Base-by-base conservation (phyloP, 106 monocot genomes). In the Chionographis japonica region DNA sequence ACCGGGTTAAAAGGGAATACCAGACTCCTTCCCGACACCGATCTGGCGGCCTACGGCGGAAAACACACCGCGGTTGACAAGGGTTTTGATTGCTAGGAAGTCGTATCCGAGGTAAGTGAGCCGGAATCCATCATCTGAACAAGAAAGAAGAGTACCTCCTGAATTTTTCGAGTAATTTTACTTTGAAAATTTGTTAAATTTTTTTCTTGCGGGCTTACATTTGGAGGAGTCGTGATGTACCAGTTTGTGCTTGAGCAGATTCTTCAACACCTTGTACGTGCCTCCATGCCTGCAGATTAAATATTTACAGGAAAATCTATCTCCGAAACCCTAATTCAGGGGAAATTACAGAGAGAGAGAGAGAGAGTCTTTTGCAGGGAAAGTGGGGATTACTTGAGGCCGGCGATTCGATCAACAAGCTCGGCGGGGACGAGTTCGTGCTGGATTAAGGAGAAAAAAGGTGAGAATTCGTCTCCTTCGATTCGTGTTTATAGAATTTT, bases 21-120 rank as follows among this genome's bases (percentile, higher is more conserved):
- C 98, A 53, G 98, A 99, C 61, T 99, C 98, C 73, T 99, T 99
- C 66, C 98, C 98, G 10, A 99, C 98, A 54, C 98, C 98, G 54
- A 99, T 99, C 56, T 99, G 98, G 12, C 98, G 87, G 8, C 98
- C 98, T 42, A 99, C 98, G 0, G 85, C 66, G 2, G 72, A 59
- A 68, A 99, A 88, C 1, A 99, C 87, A 38, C 98, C 93, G 12
- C 98, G 98, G 36, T 99, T 99, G 39, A 93, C 90, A 11, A 99
- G 77, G 4, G 93, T 71, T 63, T 99, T 99, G 58, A 99, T 99
- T n/a, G 98, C 98, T 40, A 99, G 93, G 66, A 90, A 99, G 69
- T 99, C 98, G 53, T 99, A 99, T n/a, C 98, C 98, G 61, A 99
- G 77, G 77, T 99, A 99, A 16, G 98, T 99, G 43, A 99, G 80